phyloP scores from a whole-genome alignment of 108 stramenopile genomes.

The Nannochloropsis oceanica region DNA sequence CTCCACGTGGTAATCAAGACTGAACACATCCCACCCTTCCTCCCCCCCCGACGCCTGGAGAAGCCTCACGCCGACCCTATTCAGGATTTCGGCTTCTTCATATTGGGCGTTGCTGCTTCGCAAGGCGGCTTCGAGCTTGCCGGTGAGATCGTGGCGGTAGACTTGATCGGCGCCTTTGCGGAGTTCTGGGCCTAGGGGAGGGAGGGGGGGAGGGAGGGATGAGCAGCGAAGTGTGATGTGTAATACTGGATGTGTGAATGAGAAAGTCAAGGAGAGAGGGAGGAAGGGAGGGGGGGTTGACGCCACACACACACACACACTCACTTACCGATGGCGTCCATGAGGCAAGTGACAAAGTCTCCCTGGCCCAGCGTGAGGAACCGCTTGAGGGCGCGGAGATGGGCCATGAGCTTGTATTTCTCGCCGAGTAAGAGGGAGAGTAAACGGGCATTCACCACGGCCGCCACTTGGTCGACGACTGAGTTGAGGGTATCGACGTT shows the following conservation, averaged over 20 bases:
- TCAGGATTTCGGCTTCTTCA: constrained; percentile 53
- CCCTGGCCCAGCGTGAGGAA: constrained; percentile 90
- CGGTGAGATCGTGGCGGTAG: constrained; percentile 56
- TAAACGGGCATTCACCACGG: constrained; percentile 53
- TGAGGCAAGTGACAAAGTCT: constrained; percentile 74
- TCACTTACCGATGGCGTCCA: constrained; percentile 47
- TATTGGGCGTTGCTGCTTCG: constrained; percentile 65
- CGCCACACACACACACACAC: background rate
- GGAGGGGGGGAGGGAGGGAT: background rate
- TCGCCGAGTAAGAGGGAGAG: constrained; percentile 46
- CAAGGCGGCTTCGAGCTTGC: constrained; percentile 62
- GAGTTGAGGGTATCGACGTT: constrained; percentile 26
- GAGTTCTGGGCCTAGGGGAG: background rate
- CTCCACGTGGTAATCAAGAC: constrained; percentile 71
- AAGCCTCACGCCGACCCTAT: constrained; percentile 54
- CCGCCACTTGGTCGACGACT: constrained; percentile 43
- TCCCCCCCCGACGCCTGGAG: constrained; percentile 43
- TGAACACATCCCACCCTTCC: constrained; percentile 75
- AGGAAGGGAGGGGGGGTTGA: no score
- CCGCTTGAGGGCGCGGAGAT: constrained; percentile 77
- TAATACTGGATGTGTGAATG: background rate
- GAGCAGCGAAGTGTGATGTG: background rate
- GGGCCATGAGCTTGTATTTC: constrained; percentile 56
- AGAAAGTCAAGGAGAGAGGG: background rate
- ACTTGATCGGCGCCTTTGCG: constrained; percentile 44